phyloP scores from a whole-genome alignment of 805 yeast genomes.

The Tetrapisispora namnaoensis region DNA sequence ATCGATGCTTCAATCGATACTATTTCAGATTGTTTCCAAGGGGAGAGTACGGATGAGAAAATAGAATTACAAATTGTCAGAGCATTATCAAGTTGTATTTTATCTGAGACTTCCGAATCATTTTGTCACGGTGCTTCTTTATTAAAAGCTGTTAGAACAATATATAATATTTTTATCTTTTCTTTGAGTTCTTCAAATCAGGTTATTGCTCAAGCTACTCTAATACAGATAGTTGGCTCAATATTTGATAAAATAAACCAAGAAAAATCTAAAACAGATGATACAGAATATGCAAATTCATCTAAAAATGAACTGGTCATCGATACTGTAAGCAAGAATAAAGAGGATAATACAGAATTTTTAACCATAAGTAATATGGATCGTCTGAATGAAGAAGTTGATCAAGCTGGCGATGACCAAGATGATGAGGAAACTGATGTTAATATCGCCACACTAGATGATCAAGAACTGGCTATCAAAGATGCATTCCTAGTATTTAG shows the following conservation, averaged over 20 bases:
- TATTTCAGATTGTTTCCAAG: conserved; percentile 75
- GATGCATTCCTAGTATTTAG: conserved; percentile 91
- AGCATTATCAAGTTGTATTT: conserved; percentile 80
- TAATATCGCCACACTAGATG: conserved; percentile 15
- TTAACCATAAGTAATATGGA: conserved; percentile 56
- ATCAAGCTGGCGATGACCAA: conserved; percentile 39
- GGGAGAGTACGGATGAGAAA: conserved; percentile 83
- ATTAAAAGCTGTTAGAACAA: conserved; percentile 83
- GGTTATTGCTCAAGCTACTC: conserved; percentile 88
- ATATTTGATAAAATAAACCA: conserved; percentile 59
- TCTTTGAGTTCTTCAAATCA: conserved; percentile 78
- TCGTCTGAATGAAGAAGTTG: conserved; percentile 46
- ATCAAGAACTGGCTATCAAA: conserved; percentile 60
- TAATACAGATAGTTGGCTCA: conserved; percentile 81
- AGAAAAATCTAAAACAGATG: conserved; percentile 22
- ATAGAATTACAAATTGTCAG: conserved; percentile 89
- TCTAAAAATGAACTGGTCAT: conserved; percentile 7
- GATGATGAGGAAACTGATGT: conserved; percentile 9
- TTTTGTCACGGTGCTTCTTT: conserved; percentile 74
- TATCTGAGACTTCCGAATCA: conserved; percentile 70
- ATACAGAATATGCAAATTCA: conserved; percentile 15
- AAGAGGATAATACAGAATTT: conserved; percentile 18
- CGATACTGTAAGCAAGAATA: conserved; percentile 16
- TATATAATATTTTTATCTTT: conserved; percentile 82
- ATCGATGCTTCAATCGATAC: conserved; percentile 80